These are phyloP conservation scores for Sextonia rubra DNA, from an alignment of 164 flowering plant species.

Conservation along the genomic window DNA sequence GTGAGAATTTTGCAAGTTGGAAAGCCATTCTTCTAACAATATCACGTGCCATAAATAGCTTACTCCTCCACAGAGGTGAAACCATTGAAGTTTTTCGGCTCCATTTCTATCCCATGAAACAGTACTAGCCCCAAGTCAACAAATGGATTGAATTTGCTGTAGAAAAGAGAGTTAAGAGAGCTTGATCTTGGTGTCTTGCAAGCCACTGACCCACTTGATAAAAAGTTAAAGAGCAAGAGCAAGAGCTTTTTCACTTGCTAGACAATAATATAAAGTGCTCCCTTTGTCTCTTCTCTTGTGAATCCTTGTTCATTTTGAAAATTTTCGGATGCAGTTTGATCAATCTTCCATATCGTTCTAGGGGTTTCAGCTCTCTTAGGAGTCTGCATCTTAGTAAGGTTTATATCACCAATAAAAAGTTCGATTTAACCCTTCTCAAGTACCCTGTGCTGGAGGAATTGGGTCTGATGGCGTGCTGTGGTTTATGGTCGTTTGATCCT, in stretches of 20 bases:
- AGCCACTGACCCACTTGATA: too few relatives aligned
- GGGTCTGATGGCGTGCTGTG: too few relatives aligned
- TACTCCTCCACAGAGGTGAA: neutral
- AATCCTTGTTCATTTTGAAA: neutral
- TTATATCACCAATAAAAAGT: too few relatives aligned
- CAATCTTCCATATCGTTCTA: neutral
- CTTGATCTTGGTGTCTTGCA: constrained; percentile 7
- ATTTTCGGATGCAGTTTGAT: neutral
- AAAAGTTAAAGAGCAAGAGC: too few relatives aligned
- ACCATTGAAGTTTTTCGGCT: constrained; percentile 1
- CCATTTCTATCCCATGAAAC: constrained; percentile 6
- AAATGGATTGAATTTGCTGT: constrained; percentile 13
- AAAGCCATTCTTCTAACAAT: constrained; percentile 1
- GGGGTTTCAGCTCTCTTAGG: neutral
- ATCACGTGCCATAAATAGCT: constrained; percentile 8
- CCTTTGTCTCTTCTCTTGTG: neutral
- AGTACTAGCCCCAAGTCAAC: neutral
- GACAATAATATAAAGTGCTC: neutral
- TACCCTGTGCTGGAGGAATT: too few relatives aligned
- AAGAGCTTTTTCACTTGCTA: too few relatives aligned
- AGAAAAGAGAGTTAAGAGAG: neutral
- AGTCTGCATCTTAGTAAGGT: neutral
- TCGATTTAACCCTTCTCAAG: too few relatives aligned
- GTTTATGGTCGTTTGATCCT: too few relatives aligned
- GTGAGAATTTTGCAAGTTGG: constrained; percentile 9